Evolutionary conservation across 495 filamentous ascomycete genomes (phyloP).

Genomic region (Aspergillus bridgeri): DNA sequence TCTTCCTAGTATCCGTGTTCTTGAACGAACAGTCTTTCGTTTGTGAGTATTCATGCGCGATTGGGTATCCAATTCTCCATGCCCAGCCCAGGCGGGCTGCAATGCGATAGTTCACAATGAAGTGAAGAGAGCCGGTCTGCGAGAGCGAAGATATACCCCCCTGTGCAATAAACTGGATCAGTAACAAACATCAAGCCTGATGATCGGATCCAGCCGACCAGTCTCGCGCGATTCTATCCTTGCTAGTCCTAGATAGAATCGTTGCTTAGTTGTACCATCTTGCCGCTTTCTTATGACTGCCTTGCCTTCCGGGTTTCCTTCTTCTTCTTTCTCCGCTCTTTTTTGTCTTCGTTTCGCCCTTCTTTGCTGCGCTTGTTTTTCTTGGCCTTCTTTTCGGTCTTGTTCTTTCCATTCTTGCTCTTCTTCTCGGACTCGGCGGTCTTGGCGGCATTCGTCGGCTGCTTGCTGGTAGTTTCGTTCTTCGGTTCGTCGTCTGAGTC

Average conservation of each 20-base stretch:
- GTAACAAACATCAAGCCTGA: neutral
- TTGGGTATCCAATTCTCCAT: neutral
- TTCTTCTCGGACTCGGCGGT: constrained; percentile 7
- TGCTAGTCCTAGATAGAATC: neutral
- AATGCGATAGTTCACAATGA: neutral
- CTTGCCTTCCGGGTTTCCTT: constrained; percentile 28
- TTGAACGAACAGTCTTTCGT: no score
- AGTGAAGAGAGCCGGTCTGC: neutral
- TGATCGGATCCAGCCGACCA: constrained; percentile 7
- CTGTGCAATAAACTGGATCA: neutral
- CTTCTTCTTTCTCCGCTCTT: constrained; percentile 41
- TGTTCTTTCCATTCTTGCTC: constrained; percentile 9
- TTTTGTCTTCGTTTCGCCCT: constrained; percentile 26
- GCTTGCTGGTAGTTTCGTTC: constrained; percentile 10
- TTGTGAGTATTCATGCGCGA: neutral
- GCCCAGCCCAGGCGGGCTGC: neutral
- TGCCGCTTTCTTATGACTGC: constrained; percentile 11
- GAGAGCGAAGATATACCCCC: neutral
- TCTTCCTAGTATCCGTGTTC: neutral
- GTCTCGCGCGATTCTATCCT: neutral
- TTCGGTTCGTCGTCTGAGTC: constrained; percentile 19
- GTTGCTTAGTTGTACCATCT: neutral
- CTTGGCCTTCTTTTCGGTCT: constrained; percentile 25
- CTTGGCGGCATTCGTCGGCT: neutral
- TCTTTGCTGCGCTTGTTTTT: constrained; percentile 30